A percentile compares a stretch with the other conserved stretches of the same genome.
Conservation (phyloP, 2,329 filamentous ascomycete species). For the Neonectria punicea region DNA sequence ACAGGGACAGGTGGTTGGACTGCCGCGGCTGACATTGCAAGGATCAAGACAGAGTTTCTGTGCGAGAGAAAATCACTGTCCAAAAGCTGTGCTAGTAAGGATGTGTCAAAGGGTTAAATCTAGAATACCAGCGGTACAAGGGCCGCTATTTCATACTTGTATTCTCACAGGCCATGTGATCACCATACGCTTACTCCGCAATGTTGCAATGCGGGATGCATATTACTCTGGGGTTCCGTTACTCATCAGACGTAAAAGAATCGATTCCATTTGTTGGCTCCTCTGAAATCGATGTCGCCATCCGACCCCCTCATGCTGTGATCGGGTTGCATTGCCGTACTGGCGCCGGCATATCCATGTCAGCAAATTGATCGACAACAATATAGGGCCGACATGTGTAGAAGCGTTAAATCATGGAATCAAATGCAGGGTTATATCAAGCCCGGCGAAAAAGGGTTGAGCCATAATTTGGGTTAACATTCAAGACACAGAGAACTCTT, state of each 20-base stretch:
- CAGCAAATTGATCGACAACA: not conserved
- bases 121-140: not conserved
- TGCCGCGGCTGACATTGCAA: constrained; percentile 20
- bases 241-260: constrained; percentile 8
- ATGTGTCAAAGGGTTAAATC: not conserved
- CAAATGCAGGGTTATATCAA: too few species aligned
- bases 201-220: constrained; percentile 28
- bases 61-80: not conserved
- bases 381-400: not conserved
- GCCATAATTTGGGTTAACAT: not conserved
- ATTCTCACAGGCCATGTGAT: constrained; percentile 1
- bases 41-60: not conserved
- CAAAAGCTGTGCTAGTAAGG: not conserved
- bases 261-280: constrained; percentile 14
- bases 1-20: constrained; percentile 18
- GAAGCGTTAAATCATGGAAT: not conserved
- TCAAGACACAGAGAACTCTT: not conserved
- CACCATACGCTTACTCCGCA: constrained; percentile 13
- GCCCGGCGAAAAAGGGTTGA: too few species aligned
- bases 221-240: not conserved
- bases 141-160: not conserved
- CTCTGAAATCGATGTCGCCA: constrained; percentile 24
- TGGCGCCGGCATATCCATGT: not conserved
- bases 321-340: not conserved
- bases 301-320: constrained; percentile 16